Evolutionary conservation across 1,284 basidiomycete genomes (phyloP).

Genomic region (Pascua guehoae): DNA sequence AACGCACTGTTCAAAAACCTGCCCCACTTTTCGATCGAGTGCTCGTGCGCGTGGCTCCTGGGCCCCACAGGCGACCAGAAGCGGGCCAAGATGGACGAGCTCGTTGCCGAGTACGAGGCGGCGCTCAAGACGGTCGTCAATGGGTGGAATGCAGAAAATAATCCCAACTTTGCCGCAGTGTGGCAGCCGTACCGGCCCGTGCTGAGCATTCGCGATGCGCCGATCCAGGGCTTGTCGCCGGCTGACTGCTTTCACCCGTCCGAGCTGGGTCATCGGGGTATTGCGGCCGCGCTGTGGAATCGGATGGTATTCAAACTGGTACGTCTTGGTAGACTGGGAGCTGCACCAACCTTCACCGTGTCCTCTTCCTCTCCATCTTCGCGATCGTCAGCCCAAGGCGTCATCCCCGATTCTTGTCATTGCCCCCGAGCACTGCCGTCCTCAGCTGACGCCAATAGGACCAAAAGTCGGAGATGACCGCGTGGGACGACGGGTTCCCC

Average conservation of each 20-base stretch:
- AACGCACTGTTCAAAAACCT: constrained; percentile 25
- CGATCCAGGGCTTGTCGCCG: constrained; percentile 41
- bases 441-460: constrained; percentile 18
- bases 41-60: constrained; percentile 40
- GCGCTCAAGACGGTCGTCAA: constrained; percentile 37
- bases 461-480: constrained; percentile 28
- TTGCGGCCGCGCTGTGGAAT: constrained; percentile 49
- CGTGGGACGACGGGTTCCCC: constrained; percentile 35
- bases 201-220: constrained; percentile 41
- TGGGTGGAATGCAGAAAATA: constrained; percentile 35
- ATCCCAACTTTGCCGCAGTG: constrained; percentile 36
- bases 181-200: constrained; percentile 30
- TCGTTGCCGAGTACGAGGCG: constrained; percentile 42
- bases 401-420: too few relatives aligned
- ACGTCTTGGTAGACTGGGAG: too few relatives aligned
- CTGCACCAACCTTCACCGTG: too few relatives aligned
- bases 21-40: constrained; percentile 38
- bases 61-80: constrained; percentile 42
- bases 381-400: too few relatives aligned
- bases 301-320: constrained; percentile 23
- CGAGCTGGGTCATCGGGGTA: constrained; percentile 39
- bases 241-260: constrained; percentile 50
- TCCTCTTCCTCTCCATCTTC: too few relatives aligned
- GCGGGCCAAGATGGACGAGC: constrained; percentile 42
- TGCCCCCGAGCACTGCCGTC: too few relatives aligned